phyloP scores from a whole-genome alignment of 2,329 filamentous ascomycete genomes.

The Metarhizium brunneum region DNA sequence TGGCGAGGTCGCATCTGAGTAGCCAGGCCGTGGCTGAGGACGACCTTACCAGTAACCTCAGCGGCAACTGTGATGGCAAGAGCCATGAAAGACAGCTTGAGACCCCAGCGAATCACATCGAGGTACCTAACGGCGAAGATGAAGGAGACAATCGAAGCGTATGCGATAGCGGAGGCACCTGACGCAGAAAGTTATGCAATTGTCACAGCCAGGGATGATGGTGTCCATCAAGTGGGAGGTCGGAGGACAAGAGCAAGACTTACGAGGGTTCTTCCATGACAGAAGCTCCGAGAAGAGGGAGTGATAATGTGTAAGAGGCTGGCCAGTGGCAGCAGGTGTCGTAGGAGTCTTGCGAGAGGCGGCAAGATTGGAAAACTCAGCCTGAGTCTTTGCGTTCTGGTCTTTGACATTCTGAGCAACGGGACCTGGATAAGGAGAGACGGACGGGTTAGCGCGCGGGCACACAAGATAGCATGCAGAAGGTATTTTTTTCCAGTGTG shows the following conservation, averaged over 20 bases:
- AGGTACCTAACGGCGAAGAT: slow-evolving; percentile 59
- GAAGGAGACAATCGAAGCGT: slow-evolving; percentile 43
- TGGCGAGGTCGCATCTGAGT: slow-evolving; percentile 57
- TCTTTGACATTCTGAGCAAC: slow-evolving; percentile 50
- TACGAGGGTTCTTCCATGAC: slow-evolving; percentile 61
- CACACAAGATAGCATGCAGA: neutral
- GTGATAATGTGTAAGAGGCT: slow-evolving; percentile 60
- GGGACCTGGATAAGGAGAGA: slow-evolving; percentile 32
- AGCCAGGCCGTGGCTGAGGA: slow-evolving; percentile 52
- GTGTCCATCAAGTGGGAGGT: neutral
- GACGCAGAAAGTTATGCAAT: neutral
- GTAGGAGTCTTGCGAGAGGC: slow-evolving; percentile 45
- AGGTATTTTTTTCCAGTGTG: neutral
- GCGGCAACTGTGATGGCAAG: slow-evolving; percentile 51
- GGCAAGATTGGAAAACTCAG: slow-evolving; percentile 49
- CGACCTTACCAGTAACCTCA: slow-evolving; percentile 51
- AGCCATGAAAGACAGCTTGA: slow-evolving; percentile 57
- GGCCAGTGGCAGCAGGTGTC: slow-evolving; percentile 47
- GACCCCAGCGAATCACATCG: slow-evolving; percentile 53
- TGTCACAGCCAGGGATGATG: neutral
- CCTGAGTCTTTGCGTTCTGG: slow-evolving; percentile 43
- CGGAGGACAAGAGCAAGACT: slow-evolving; percentile 14
- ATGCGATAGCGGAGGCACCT: slow-evolving; percentile 59
- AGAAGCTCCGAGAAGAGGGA: slow-evolving; percentile 61
- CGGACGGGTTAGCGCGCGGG: slow-evolving; percentile 2